Evolutionary conservation across 495 filamentous ascomycete species (phyloP), one percentile per base, ranked within the genome.

Genomic region (Aspergillus sclerotiicarbonarius): DNA sequence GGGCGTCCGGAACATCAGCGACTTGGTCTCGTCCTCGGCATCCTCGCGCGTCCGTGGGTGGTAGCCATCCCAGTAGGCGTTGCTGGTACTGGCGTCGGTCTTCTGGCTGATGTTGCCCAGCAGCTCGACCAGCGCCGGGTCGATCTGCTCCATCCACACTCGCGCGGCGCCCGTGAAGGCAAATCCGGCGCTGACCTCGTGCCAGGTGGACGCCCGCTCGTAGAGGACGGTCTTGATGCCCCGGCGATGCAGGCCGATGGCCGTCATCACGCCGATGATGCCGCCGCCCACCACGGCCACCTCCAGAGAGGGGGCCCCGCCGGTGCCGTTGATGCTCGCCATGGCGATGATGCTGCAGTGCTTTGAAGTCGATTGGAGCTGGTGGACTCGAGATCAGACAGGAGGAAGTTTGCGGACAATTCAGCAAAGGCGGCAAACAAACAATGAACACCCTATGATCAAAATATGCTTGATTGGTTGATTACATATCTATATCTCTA

Each of bases 211-310:
- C 0, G 78, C 76, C 0, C 74, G 68, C 57, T 85, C 82, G 62
- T 82, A 85, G 41, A 85, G 59, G 1, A 67, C 71, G 44, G 77
- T 63, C 0, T 70, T 60, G 35, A 85, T 56, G 20, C 66, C 62
- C n/a, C 58, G 59, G 2, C 62, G 55, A 9, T 69, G 57, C 2
- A 72, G 65, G 20, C 67, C 69, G 31, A 68, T 39, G 7, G 71
- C 70, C 12, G 72, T 63, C 35, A 48, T 45, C 0, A 71, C 46
- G 13, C 71, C 69, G 8, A 61, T 65, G 35, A 75, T 72, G 15
- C 65, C 65, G 35, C 62, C 65, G 43, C 66, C 66, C 30, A 68
- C 30, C 7, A 68, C 65, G 56, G 63, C 60, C 13, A 66, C 56
- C 7, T 48, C 31, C 30, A 57, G 0, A 45, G 54, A 15, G 54